Evolutionary conservation across 1,284 basidiomycete genomes (phyloP).

Genomic region (Waitea zeae): DNA sequence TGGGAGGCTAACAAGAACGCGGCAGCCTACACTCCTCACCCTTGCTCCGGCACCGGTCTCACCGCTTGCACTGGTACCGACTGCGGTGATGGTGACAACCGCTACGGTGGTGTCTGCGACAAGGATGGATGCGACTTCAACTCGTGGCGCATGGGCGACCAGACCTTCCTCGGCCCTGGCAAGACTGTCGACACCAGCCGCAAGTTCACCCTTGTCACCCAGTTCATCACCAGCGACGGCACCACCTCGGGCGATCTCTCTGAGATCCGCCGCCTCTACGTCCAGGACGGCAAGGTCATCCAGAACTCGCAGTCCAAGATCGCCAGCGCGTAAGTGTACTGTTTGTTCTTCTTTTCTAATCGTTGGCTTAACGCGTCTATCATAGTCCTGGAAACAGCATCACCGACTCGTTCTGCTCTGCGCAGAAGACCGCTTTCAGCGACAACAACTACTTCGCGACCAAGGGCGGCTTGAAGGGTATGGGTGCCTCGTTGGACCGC

Average conservation of each 20-base stretch:
- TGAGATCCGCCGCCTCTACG: conserved; percentile 35
- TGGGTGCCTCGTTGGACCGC: conserved; percentile 6
- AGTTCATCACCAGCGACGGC: conserved; percentile 30
- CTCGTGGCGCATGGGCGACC: conserved; percentile 13
- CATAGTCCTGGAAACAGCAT: conserved; percentile 18
- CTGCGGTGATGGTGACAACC: conserved; percentile 8
- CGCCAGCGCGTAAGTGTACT: too few relatives aligned
- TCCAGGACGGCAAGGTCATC: conserved; percentile 31
- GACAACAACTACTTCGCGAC: conserved; percentile 5
- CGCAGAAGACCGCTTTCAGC: conserved; percentile 22
- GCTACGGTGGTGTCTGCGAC: conserved; percentile 10
- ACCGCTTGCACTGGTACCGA: conserved; percentile 8
- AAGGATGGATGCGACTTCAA: conserved; percentile 15
- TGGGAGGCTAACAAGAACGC: conserved; percentile 14
- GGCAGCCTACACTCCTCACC: conserved; percentile 12
- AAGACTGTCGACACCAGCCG: conserved; percentile 11
- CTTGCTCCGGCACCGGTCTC: conserved; percentile 9
- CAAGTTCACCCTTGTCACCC: conserved; percentile 35
- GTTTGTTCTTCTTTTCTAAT: too few relatives aligned
- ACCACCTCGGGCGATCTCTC: conserved; percentile 24
- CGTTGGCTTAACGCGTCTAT: too few relatives aligned
- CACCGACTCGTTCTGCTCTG: conserved; percentile 21
- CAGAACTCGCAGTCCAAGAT: conserved; percentile 27
- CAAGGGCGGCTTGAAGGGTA: neutral
- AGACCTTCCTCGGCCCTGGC: conserved; percentile 10